Evolutionary conservation across 805 yeast species (phyloP).

Genomic region (Kodamaea leandrae): DNA sequence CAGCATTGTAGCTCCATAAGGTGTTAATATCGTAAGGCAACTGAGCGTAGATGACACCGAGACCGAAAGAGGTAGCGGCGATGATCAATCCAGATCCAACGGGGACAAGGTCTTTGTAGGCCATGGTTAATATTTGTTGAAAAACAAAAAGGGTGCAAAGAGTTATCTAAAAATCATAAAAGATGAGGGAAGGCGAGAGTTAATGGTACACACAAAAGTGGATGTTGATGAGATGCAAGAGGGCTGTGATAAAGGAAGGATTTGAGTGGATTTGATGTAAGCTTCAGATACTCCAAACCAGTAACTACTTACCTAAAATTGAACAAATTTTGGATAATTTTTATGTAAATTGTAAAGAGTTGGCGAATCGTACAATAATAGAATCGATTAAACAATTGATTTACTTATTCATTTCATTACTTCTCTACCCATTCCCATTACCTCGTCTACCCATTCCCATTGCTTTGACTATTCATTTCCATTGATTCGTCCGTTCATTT

Average conservation of each 20-base stretch:
- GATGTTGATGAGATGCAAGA: background rate
- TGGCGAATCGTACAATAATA: too few species aligned
- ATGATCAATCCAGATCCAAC: conserved; percentile 42
- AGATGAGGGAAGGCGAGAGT: background rate
- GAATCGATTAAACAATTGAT: too few species aligned
- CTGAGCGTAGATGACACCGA: conserved; percentile 77
- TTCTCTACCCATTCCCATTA: too few species aligned
- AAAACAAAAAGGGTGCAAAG: background rate
- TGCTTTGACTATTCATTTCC: too few species aligned
- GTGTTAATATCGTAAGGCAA: conserved; percentile 79
- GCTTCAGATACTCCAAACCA: too few species aligned
- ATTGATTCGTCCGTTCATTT: too few species aligned
- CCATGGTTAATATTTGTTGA: conserved; percentile 10
- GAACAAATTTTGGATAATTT: too few species aligned
- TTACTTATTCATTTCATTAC: too few species aligned
- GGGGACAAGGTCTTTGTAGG: conserved; percentile 46
- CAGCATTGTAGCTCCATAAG: conserved; percentile 55
- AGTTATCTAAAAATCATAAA: background rate
- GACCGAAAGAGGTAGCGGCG: conserved; percentile 67
- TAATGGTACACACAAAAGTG: background rate
- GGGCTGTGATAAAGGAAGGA: background rate
- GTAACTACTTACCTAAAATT: too few species aligned
- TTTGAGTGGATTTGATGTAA: too few species aligned
- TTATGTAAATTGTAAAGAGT: too few species aligned
- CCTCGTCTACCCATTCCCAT: too few species aligned